Percentiles rank a stretch among this genome's conserved stretches.
Conservation (phyloP, 192 early-diverging fungal species). For the Paraglomus brasilianum region DNA sequence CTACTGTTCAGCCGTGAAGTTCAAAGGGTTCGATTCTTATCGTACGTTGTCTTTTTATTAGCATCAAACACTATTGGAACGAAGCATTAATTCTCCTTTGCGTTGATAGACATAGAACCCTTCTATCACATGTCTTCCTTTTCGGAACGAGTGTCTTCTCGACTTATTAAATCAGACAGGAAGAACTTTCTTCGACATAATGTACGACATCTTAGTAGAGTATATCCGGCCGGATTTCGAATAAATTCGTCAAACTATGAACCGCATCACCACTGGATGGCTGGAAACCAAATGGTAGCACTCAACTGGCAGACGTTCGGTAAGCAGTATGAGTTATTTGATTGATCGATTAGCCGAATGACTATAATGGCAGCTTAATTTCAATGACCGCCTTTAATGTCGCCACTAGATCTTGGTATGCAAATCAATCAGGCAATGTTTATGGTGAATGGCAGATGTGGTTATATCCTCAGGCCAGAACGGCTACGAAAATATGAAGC, state of each 20-base stretch:
- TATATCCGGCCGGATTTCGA: constrained; percentile 82
- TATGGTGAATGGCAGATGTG: constrained; percentile 61
- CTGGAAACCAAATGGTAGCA: constrained; percentile 84
- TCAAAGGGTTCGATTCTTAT: constrained; percentile 57
- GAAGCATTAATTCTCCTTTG: not conserved
- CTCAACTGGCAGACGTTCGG: constrained; percentile 86
- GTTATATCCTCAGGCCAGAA: constrained; percentile 80
- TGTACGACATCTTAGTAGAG: constrained; percentile 60
- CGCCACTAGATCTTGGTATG: constrained; percentile 62
- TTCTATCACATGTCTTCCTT: constrained; percentile 66
- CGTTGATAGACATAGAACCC: not conserved
- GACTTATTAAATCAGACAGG: constrained; percentile 51
- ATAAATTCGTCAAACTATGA: constrained; percentile 83
- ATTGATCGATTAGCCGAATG: not conserved
- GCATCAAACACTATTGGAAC: not conserved
- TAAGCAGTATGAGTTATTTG: constrained; percentile 31
- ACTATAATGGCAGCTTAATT: not conserved
- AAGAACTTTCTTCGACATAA: constrained; percentile 59
- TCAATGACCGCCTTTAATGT: not conserved
- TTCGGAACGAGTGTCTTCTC: constrained; percentile 62
- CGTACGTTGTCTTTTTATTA: constrained; percentile 42
- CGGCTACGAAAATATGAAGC: constrained; percentile 39
- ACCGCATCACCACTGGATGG: constrained; percentile 77
- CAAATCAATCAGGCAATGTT: constrained; percentile 89
- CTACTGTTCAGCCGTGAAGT: constrained; percentile 63